Conservation (phyloP, 257 asterid genomes). For the Asclepias syriaca region DNA sequence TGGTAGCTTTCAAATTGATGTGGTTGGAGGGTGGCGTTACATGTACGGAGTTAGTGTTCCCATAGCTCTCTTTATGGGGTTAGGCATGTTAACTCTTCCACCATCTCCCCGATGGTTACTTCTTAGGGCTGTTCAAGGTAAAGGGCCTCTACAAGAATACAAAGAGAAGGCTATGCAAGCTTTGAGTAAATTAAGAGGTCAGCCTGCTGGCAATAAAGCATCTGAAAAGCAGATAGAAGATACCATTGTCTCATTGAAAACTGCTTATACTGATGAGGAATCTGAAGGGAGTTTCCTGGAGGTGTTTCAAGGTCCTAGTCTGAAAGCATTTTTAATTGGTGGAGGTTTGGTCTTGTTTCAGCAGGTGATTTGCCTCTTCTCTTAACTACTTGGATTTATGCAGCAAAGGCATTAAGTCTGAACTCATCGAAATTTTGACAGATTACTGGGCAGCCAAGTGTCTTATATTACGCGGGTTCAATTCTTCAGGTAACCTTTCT, state of each 20-base stretch:
- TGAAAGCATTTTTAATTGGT: conserved; percentile 88
- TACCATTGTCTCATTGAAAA: conserved; percentile 61
- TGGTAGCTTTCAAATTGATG: conserved; percentile 68
- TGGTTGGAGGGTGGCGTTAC: conserved; percentile 95
- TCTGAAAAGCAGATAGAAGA: conserved; percentile 83
- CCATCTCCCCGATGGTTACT: conserved; percentile 97
- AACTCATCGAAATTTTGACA: conserved; percentile 21
- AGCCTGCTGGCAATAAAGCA: conserved; percentile 55
- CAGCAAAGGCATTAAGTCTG: background rate
- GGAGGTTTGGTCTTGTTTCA: conserved; percentile 98
- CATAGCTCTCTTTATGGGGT: conserved; percentile 73
- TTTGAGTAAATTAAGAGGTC: conserved; percentile 74
- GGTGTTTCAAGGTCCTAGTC: conserved; percentile 82
- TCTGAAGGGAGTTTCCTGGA: conserved; percentile 66
- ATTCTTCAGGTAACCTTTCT: conserved; percentile 74
- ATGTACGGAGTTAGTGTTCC: conserved; percentile 92
- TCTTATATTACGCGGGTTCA: conserved; percentile 89
- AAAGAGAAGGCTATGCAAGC: conserved; percentile 78
- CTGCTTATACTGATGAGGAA: conserved; percentile 61
- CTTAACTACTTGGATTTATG: background rate
- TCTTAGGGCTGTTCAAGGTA: conserved; percentile 89
- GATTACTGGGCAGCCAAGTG: conserved; percentile 99
- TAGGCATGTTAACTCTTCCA: conserved; percentile 95
- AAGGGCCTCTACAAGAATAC: conserved; percentile 71
- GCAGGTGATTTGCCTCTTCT: conserved; percentile 50